Evolutionary conservation across 148 eudicot species (phyloP).

Genomic region (Agrostemma githago): DNA sequence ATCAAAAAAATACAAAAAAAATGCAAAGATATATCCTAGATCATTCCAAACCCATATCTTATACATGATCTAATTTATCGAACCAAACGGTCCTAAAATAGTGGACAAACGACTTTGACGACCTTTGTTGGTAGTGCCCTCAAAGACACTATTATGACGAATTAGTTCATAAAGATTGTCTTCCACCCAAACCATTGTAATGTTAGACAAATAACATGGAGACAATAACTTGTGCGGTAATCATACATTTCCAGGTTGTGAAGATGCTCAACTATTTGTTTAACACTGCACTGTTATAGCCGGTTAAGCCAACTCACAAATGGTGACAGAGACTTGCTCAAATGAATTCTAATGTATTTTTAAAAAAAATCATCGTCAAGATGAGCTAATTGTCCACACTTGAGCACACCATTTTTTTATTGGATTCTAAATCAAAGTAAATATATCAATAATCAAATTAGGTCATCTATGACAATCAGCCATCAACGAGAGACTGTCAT

Average conservation of each 20-base stretch:
- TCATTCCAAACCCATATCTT: too few species aligned
- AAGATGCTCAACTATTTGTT: slow-evolving; percentile 17
- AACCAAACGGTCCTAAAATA: too few species aligned
- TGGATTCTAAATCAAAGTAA: neutral
- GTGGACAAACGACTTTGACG: too few species aligned
- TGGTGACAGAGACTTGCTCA: slow-evolving; percentile 1
- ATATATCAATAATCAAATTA: neutral
- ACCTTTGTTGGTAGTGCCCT: too few species aligned
- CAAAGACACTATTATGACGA: neutral
- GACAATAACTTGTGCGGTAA: slow-evolving; percentile 11
- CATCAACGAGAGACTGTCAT: too few species aligned
- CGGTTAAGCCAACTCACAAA: slow-evolving; percentile 20
- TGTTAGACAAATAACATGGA: neutral
- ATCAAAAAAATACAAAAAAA: too few species aligned
- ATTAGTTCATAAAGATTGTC: neutral
- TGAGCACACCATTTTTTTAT: neutral
- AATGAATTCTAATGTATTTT: neutral
- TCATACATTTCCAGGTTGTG: slow-evolving; percentile 22
- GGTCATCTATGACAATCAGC: too few species aligned
- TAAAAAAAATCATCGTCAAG: neutral
- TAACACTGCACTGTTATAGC: neutral
- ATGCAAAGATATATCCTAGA: too few species aligned
- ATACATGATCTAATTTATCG: too few species aligned
- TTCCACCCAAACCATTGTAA: too few species aligned
- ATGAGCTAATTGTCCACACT: neutral